phyloP scores from a whole-genome alignment of 768 basidiomycete genomes.

The Podaxis sp. region DNA sequence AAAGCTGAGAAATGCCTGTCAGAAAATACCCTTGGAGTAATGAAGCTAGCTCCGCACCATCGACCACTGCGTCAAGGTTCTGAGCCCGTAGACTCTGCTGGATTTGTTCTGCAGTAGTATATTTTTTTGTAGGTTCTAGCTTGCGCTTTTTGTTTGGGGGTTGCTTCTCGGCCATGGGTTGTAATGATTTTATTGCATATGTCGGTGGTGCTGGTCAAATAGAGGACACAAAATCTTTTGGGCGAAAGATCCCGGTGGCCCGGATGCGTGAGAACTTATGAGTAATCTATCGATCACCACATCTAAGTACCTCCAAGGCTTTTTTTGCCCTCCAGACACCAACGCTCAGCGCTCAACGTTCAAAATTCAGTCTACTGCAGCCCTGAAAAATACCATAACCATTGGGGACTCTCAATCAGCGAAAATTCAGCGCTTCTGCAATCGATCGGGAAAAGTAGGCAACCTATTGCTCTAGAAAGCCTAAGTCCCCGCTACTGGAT shows the following conservation, averaged over 20 bases:
- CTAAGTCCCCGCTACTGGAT: no score
- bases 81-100: constrained; percentile 31
- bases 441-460: no score
- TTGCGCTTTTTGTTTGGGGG: constrained; percentile 10
- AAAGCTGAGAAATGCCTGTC: constrained; percentile 34
- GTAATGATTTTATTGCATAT: not conserved
- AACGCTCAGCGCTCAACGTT: no score
- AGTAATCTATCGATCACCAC: no score
- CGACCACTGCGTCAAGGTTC: constrained; percentile 29
- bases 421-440: no score
- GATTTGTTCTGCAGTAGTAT: constrained; percentile 32
- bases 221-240: not conserved
- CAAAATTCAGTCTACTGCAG: no score
- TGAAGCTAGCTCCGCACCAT: constrained; percentile 25
- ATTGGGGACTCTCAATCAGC: no score
- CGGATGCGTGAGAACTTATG: not conserved
- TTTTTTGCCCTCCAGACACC: no score
- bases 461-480: no score
- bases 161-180: not conserved
- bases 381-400: no score
- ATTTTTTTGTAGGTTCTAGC: constrained; percentile 17
- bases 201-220: not conserved
- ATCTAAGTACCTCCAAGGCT: no score
- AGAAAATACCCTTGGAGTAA: constrained; percentile 3
- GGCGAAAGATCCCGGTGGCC: not conserved